Base-by-base conservation (phyloP, 768 basidiomycete species). In the Russula griseocarnosa region DNA sequence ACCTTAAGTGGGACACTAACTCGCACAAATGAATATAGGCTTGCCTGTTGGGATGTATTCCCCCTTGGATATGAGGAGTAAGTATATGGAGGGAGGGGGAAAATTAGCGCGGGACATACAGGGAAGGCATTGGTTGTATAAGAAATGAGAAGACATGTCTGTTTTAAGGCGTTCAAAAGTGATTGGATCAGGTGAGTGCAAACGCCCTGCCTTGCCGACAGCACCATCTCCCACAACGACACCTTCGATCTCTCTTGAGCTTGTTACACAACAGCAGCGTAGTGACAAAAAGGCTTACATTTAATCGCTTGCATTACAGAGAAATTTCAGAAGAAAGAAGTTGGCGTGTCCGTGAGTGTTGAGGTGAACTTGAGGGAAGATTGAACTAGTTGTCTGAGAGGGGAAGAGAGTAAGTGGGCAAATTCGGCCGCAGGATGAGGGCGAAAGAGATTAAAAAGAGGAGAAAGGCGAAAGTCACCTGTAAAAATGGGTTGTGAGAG, bases 81-180 rank as follows among this genome's bases (percentile, higher is more conserved):
- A 53, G 52, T 44, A 51, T 55, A 62, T 60, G 49, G 63, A 46
- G 30, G 61, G 61, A 58, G 44, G 50, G 67, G 40, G 66, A 20
- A 38, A 55, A 24, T 36, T 22, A 24, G 47, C 20, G 50, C 38
- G 65, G 40, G 38, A 79, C 90, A 76, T 78, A 93, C 91, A 64
- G 93, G 93, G 76, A 95, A 96, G 47, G 95, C 92, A 79, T 96
- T 95, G 69, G 97, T 99, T 69, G 97, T 99, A 80, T 99, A 99
- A 58, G 96, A 98, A 74, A 99, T 99, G 72, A 99, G 84, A 65
- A 99, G 86, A 77, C 97, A 99, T 60, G 97, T 98, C 97, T 98
- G 72, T 32, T 55, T 62, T 62, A n/a, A 59, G 58, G 46, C 32
- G 34, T 62, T 68, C 68, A 69, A 73, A 73, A 66, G 69, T 62